phyloP scores from a whole-genome alignment of 306 rosid species.

The Castanea sativa region DNA sequence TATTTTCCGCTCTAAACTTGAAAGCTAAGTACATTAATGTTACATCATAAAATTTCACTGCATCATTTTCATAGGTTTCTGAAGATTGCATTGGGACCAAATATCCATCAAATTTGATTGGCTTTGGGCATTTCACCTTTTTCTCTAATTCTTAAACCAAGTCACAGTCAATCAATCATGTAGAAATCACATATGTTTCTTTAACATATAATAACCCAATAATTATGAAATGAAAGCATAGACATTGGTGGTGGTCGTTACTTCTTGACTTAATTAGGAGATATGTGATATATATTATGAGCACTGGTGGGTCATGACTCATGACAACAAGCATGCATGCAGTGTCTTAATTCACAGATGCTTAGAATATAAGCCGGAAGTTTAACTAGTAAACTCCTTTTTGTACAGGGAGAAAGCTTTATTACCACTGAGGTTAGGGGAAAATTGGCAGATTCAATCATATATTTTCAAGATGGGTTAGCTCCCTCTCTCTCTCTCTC shows the following conservation, averaged over 20 bases:
- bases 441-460: conserved; percentile 37
- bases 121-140: neutral
- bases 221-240: neutral
- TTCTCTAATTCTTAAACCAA: neutral
- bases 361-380: neutral
- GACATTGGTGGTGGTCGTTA: neutral
- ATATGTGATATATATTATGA: neutral
- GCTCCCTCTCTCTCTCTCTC: neutral
- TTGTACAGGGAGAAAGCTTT: conserved; percentile 51
- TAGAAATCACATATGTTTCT: neutral
- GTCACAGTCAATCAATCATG: neutral
- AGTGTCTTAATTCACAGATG: neutral
- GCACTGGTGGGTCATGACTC: neutral
- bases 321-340: neutral
- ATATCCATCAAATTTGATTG: neutral
- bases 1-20: too few relatives aligned
- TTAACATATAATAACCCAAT: neutral
- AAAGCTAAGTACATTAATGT: too few relatives aligned
- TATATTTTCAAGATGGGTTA: conserved; percentile 34
- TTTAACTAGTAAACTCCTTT: neutral
- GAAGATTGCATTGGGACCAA: neutral
- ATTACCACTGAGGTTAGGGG: conserved; percentile 32
- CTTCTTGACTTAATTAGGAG: neutral
- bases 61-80: neutral
- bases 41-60: too few relatives aligned